Base-by-base conservation (phyloP, 768 basidiomycete genomes). In the Leccinum barrowsii region DNA sequence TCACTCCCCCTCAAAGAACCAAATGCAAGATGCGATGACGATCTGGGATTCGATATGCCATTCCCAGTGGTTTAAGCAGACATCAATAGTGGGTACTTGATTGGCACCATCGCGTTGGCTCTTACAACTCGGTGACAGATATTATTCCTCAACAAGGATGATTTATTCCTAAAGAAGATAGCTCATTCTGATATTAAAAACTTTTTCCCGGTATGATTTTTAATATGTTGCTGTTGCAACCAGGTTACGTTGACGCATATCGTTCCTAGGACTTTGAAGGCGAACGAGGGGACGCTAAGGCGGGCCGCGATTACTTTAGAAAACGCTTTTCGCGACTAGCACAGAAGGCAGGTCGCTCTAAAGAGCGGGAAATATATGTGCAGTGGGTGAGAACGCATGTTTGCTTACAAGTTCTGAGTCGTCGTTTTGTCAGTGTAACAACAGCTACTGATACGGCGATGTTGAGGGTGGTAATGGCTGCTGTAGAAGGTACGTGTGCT, bases 11-110 rank as follows among this genome's bases (percentile, higher is more conserved):
- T 35, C 30, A 7, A 67, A 94, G 89, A 98, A 98, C 70, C 94
- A 96, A 86, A 96, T 98, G 94, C 91, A 95, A 77, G 94, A 98
- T 63, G 92, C 94, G 4, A 90, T 98, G 86, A 92, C 92, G n/a
- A 92, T 98, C 52, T 98, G 94, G 89, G 94, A 98, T 65, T 94
- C 93, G 44, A 95, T 98, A 81, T 95, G 93, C 75, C 93, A 97
- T 72, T 95, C 93, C 10, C 93, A 95, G 63, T 97, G 94, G 94
- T 97, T 97, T 77, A 90, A 91, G 74, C 84, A 89, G 62, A 95
- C 94, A 0, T 94, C 92, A 10, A 92, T 97, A 56, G 94, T 94
- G 62, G 48, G 88, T 76, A 17, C 44, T 48, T 40, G 22, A 19
- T 28, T 34, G 32, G 24, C 54, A 12, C 49, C 40, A 17, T 24